These are phyloP conservation scores for Vitis cinerea DNA, from an alignment of 164 flowering plant species.

Conservation along the genomic window DNA sequence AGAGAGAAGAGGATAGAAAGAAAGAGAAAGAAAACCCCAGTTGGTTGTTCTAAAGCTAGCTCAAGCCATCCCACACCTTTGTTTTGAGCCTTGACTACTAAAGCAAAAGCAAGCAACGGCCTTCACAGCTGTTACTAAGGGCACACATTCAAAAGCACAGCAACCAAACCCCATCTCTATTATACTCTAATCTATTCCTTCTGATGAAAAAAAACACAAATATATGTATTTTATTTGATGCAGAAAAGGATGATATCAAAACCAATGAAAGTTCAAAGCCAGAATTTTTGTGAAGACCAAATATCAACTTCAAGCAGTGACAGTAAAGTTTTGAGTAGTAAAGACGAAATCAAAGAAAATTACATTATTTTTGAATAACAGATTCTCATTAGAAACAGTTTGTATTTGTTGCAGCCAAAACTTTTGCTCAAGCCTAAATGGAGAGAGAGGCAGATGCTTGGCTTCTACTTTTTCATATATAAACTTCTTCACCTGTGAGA, in stretches of 20 bases:
- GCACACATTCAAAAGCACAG: conserved; percentile 26
- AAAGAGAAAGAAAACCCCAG: conserved; percentile 17
- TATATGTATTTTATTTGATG: neutral
- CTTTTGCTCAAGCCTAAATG: neutral
- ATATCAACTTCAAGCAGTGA: neutral
- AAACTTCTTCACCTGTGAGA: neutral
- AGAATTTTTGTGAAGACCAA: neutral
- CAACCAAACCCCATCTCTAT: neutral
- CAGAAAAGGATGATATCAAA: neutral
- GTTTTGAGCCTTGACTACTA: conserved; percentile 30
- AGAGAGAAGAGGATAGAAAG: conserved; percentile 24
- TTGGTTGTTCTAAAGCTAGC: conserved; percentile 11
- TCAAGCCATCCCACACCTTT: conserved; percentile 16
- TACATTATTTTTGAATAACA: conserved; percentile 3
- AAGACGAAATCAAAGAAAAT: conserved; percentile 6
- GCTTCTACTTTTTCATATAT: too few species aligned
- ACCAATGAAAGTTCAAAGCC: neutral
- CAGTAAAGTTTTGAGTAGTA: conserved; percentile 16
- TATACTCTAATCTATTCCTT: too few species aligned
- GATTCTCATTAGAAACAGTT: neutral
- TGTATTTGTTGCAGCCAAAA: neutral
- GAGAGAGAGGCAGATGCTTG: conserved; percentile 4
- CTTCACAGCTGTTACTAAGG: conserved; percentile 28
- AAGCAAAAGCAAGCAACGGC: conserved; percentile 46
- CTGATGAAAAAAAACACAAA: too few species aligned